These are phyloP conservation scores for Shiraia bambusicola DNA, from an alignment of 2,329 filamentous ascomycete genomes.

Conservation along the genomic window DNA sequence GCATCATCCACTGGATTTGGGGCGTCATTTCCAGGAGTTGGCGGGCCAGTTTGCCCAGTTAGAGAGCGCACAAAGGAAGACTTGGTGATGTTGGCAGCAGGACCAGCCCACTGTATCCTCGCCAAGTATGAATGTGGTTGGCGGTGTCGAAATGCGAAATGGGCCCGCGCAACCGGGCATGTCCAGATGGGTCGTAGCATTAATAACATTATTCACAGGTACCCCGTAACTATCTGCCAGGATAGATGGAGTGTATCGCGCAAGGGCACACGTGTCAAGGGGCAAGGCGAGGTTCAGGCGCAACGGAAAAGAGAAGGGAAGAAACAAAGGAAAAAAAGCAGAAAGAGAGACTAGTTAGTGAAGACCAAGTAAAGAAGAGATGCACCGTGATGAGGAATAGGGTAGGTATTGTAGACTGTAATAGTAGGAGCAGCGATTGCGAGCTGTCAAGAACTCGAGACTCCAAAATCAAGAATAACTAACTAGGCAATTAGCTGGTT, in stretches of 20 bases:
- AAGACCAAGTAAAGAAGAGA: conserved; percentile 11
- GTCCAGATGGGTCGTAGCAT: conserved; percentile 28
- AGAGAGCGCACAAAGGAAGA: conserved; percentile 24
- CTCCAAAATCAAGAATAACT: conserved; percentile 8
- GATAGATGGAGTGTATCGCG: conserved; percentile 20
- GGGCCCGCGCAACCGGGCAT: conserved; percentile 17
- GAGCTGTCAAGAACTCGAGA: conserved; percentile 9
- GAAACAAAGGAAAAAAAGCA: conserved; percentile 16
- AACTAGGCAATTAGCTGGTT: conserved; percentile 4
- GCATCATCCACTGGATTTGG: conserved; percentile 44
- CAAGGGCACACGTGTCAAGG: conserved; percentile 21
- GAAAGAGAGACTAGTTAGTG: conserved; percentile 15
- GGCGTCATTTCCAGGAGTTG: conserved; percentile 40
- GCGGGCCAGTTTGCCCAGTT: conserved; percentile 40
- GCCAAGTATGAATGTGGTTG: conserved; percentile 13
- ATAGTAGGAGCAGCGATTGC: conserved; percentile 2
- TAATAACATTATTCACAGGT: conserved; percentile 34
- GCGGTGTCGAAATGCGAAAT: conserved; percentile 21
- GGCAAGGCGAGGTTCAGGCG: conserved; percentile 11
- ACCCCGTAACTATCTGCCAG: conserved; percentile 11
- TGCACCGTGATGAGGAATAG: conserved; percentile 6
- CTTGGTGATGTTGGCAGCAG: conserved; percentile 12
- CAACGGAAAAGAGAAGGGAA: conserved; percentile 6
- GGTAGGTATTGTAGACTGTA: no score
- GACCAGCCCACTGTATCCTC: conserved; percentile 29